Evolutionary conservation across 306 rosid genomes (phyloP).

Genomic region (Vigna reflexopilosa): DNA sequence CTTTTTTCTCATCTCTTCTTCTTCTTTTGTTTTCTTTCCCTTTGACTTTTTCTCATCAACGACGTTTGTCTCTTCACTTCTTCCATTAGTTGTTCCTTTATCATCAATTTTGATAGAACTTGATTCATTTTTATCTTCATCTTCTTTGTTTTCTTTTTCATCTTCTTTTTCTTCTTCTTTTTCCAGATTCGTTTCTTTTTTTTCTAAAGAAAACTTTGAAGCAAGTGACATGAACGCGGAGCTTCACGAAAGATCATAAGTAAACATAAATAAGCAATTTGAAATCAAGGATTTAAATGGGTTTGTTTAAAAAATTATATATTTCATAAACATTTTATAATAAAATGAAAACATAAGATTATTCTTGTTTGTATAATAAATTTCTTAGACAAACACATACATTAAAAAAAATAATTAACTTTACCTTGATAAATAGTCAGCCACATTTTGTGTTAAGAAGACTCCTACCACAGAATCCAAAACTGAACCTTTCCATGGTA

Average conservation of each 20-base stretch:
- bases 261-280: too few species aligned
- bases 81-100: not conserved
- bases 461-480: constrained; percentile 48
- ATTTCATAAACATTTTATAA: too few species aligned
- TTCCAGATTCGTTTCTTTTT: not conserved
- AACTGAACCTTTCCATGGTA: constrained; percentile 49
- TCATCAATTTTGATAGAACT: constrained; percentile 10
- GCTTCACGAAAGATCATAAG: constrained; percentile 39
- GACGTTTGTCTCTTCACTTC: too few species aligned
- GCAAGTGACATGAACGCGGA: constrained; percentile 74
- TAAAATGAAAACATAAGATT: too few species aligned
- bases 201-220: constrained; percentile 52
- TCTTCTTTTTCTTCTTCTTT: too few species aligned
- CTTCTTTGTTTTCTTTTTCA: not conserved
- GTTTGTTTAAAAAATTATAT: too few species aligned
- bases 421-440: constrained; percentile 47
- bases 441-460: constrained; percentile 46
- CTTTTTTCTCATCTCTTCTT: constrained; percentile 26
- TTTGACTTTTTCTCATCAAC: not conserved
- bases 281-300: too few species aligned
- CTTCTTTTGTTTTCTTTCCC: constrained; percentile 3
- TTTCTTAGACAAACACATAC: too few species aligned
- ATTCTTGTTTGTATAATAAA: too few species aligned
- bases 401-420: too few species aligned
- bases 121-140: not conserved